phyloP scores from a whole-genome alignment of 176 grass and related monocot species.

The Zea luxurians region DNA sequence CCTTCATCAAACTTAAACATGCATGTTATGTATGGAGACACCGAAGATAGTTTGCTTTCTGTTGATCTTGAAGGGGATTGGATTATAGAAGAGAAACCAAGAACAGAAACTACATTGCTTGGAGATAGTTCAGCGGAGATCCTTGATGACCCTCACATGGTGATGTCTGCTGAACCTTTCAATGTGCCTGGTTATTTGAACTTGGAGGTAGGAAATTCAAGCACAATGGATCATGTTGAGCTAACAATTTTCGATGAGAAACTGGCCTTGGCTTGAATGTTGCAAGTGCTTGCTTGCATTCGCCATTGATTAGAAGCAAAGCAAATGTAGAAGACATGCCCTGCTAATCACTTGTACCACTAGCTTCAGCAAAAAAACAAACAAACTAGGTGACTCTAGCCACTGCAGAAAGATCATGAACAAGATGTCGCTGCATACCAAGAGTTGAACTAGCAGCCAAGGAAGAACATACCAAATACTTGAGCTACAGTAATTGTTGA shows the following conservation, averaged over 20 bases:
- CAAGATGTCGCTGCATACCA: too few species aligned
- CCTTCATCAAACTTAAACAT: constrained; percentile 20
- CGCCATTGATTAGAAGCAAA: too few species aligned
- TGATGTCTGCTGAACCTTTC: constrained; percentile 40
- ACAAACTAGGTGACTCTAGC: too few species aligned
- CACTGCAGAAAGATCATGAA: too few species aligned
- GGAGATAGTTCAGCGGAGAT: constrained; percentile 35
- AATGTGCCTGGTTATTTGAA: constrained; percentile 38
- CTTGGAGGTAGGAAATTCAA: constrained; percentile 38
- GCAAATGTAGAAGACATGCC: too few species aligned
- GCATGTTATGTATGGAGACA: constrained; percentile 8
- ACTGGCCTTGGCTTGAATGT: neutral
- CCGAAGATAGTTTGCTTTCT: constrained; percentile 50
- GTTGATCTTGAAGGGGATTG: constrained; percentile 69
- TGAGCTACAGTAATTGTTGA: too few species aligned
- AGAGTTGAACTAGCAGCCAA: too few species aligned
- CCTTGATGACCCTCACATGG: constrained; percentile 35
- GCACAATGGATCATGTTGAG: constrained; percentile 23
- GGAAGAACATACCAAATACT: too few species aligned
- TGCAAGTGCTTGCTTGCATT: too few species aligned
- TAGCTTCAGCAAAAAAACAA: too few species aligned
- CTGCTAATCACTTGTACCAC: too few species aligned
- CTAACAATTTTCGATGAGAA: constrained; percentile 39
- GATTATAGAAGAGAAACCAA: constrained; percentile 55
- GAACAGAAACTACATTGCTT: constrained; percentile 26